phyloP scores from a whole-genome alignment of 371 early-diverging fungal species.

The Rhizopus microsporus region DNA sequence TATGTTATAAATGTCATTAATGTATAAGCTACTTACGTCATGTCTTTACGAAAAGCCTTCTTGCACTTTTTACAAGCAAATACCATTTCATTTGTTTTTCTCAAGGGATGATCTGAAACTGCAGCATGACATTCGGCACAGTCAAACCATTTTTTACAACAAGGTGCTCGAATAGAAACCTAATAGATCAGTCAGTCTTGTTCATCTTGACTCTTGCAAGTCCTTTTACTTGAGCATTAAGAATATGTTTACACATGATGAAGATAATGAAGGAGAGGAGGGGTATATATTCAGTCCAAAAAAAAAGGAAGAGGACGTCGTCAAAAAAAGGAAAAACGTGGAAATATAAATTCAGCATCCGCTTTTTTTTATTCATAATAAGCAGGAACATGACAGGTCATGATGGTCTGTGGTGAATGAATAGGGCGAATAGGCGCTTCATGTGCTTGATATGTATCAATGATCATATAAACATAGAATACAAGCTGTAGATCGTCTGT shows the following conservation, averaged over 20 bases:
- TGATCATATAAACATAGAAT: constrained; percentile 34
- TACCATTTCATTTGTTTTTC: constrained; percentile 88
- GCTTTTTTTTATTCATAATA: constrained; percentile 18
- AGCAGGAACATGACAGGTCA: constrained; percentile 39
- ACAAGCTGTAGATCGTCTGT: constrained; percentile 29
- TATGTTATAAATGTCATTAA: too few species aligned
- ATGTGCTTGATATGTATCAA: constrained; percentile 28
- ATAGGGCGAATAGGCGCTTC: constrained; percentile 11
- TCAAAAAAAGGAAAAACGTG: constrained; percentile 4
- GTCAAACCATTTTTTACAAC: constrained; percentile 97
- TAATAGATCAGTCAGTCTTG: constrained; percentile 24
- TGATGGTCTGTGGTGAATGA: constrained; percentile 13
- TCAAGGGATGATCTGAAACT: constrained; percentile 73
- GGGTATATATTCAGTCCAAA: constrained; percentile 10
- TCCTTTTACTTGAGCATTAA: constrained; percentile 88
- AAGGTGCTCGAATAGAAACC: constrained; percentile 91
- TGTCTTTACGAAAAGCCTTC: constrained; percentile 94
- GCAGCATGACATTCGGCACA: constrained; percentile 96
- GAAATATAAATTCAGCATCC: neutral
- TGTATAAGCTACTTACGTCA: constrained; percentile 53
- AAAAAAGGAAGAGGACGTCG: neutral
- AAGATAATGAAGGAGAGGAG: neutral
- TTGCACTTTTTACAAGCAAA: constrained; percentile 98
- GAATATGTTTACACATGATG: constrained; percentile 86
- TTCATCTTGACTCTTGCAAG: neutral